phyloP scores from a whole-genome alignment of 371 early-diverging fungal species.

The Coemansia sp. region DNA sequence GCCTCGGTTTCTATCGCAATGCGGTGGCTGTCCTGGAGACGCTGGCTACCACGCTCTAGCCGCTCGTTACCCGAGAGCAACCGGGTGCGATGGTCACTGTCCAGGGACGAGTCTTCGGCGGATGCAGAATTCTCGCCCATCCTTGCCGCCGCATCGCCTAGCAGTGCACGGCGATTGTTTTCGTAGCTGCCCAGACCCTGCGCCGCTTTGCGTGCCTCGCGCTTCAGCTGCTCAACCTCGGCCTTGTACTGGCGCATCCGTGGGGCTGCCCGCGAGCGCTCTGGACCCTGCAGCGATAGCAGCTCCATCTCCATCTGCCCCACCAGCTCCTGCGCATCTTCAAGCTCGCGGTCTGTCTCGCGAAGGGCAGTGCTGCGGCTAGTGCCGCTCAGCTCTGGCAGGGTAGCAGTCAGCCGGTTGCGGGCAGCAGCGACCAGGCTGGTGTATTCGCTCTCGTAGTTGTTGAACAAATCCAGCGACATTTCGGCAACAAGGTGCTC shows the following conservation, averaged over 20 bases:
- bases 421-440: constrained; percentile 63
- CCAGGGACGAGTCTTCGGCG: constrained; percentile 61
- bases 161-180: constrained; percentile 60
- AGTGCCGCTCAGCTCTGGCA: constrained; percentile 65
- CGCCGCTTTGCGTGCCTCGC: constrained; percentile 59
- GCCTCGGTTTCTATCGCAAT: constrained; percentile 90
- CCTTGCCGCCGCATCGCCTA: constrained; percentile 55
- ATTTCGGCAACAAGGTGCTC: constrained; percentile 1
- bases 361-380: constrained; percentile 14
- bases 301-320: constrained; percentile 93
- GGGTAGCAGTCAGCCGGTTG: constrained; percentile 61
- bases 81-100: constrained; percentile 80
- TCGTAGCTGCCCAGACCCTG: constrained; percentile 33
- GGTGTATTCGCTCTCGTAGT: constrained; percentile 84
- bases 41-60: constrained; percentile 70
- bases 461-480: constrained; percentile 75
- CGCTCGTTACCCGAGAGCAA: constrained; percentile 84
- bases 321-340: constrained; percentile 91
- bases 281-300: constrained; percentile 67
- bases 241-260: constrained; percentile 73
- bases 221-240: constrained; percentile 72
- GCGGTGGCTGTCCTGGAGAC: constrained; percentile 86
- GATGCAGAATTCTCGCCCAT: neutral
- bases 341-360: constrained; percentile 77
- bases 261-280: constrained; percentile 69